A percentile compares a stretch with the other conserved stretches of the same genome.
These are phyloP conservation scores for Boletales sp. DNA, from an alignment of 768 basidiomycete genomes.

Conservation along the genomic window DNA sequence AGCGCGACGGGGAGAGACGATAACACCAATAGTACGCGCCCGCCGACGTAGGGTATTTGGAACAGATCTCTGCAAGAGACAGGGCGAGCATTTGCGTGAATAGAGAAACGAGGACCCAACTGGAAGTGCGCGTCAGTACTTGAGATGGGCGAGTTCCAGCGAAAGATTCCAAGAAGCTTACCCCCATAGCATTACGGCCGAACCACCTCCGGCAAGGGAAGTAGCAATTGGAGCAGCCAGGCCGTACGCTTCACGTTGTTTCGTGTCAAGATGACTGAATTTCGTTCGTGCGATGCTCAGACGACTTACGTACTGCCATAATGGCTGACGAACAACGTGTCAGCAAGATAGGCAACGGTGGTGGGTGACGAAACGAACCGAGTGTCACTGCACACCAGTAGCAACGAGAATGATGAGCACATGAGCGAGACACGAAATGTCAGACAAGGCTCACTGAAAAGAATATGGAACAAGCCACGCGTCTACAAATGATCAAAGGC, in stretches of 20 bases:
- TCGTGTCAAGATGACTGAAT: conserved; percentile 1
- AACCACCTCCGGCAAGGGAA: conserved; percentile 51
- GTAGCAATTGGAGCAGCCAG: conserved; percentile 57
- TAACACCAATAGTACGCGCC: conserved; percentile 69
- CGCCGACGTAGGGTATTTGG: conserved; percentile 58
- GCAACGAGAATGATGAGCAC: neutral
- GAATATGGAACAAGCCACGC: conserved; percentile 48
- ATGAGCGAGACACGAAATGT: neutral
- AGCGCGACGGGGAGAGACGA: conserved; percentile 50
- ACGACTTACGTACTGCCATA: conserved; percentile 57
- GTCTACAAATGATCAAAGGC: conserved; percentile 28
- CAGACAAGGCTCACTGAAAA: conserved; percentile 44
- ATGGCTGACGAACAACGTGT: conserved; percentile 38
- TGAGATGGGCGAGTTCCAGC: too few species aligned
- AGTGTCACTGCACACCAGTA: conserved; percentile 40
- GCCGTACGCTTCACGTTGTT: conserved; percentile 41
- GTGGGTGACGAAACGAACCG: conserved; percentile 29
- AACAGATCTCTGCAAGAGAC: conserved; percentile 57
- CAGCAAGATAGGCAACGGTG: neutral
- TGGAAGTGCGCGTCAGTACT: conserved; percentile 12
- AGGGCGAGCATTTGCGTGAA: conserved; percentile 47
- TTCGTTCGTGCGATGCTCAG: neutral
- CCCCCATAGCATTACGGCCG: conserved; percentile 60
- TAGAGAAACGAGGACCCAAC: conserved; percentile 50
- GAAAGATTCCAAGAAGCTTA: conserved; percentile 15